Evolutionary conservation across 1,284 basidiomycete species (phyloP).

Genomic region (Austroboletus sp.): DNA sequence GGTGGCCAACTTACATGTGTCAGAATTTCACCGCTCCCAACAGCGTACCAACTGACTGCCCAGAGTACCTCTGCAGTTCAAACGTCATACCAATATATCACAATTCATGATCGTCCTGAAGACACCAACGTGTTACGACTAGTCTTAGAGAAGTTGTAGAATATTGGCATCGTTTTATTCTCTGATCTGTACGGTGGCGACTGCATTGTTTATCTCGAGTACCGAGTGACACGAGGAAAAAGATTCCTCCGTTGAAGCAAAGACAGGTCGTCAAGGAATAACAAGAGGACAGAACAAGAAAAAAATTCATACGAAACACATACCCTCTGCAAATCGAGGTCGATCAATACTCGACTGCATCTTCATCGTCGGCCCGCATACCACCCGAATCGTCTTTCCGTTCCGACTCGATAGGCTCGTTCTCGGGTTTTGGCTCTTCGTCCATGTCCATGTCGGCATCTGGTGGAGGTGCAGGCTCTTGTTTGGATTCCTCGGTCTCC

Average conservation of each 20-base stretch:
- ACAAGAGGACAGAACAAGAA: constrained; percentile 13
- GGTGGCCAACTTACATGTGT: too few species aligned
- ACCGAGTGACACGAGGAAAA: neutral
- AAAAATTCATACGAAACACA: constrained; percentile 24
- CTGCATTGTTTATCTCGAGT: neutral
- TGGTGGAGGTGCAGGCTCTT: constrained; percentile 20
- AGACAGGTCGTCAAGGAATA: constrained; percentile 19
- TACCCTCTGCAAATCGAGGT: constrained; percentile 18
- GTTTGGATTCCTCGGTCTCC: constrained; percentile 14
- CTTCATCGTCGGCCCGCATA: constrained; percentile 49
- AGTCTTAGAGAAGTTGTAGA: too few species aligned
- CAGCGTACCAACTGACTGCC: too few species aligned
- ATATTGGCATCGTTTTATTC: neutral
- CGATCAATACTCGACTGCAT: constrained; percentile 52
- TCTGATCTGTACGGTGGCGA: neutral
- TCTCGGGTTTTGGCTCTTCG: constrained; percentile 32
- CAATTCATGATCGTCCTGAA: too few species aligned
- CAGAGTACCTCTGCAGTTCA: too few species aligned
- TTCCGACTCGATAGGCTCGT: constrained; percentile 35
- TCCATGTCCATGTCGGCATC: constrained; percentile 44
- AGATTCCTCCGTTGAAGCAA: constrained; percentile 9
- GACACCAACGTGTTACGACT: too few species aligned
- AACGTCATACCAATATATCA: too few species aligned
- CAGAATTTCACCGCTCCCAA: too few species aligned
- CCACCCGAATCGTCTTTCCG: constrained; percentile 39